A percentile compares a stretch with the other conserved stretches of the same genome.
phyloP scores from a whole-genome alignment of 2,329 filamentous ascomycete species.

The Pyricularia grisea region DNA sequence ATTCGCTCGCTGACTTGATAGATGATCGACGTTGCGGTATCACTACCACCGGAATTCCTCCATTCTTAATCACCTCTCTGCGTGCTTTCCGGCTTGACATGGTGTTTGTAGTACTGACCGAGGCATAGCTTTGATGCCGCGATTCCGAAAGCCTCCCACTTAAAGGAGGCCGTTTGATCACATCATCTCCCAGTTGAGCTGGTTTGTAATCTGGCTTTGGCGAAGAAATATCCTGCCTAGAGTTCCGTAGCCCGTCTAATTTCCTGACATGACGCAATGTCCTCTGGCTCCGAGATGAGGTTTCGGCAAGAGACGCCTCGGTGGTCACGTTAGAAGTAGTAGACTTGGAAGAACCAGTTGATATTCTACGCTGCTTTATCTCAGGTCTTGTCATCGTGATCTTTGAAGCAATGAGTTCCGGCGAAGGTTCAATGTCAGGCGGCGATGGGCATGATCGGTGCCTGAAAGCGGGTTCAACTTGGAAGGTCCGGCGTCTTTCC shows the following conservation, averaged over 20 bases:
- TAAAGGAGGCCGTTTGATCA: slow-evolving; percentile 17
- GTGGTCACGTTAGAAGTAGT: slow-evolving; percentile 45
- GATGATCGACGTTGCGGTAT: slow-evolving; percentile 51
- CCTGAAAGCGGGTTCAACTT: slow-evolving; percentile 15
- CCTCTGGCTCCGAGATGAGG: slow-evolving; percentile 34
- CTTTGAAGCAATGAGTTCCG: slow-evolving; percentile 34
- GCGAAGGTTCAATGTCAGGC: slow-evolving; percentile 23
- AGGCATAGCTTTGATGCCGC: slow-evolving; percentile 38
- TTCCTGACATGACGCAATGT: slow-evolving; percentile 55
- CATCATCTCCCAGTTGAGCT: slow-evolving; percentile 19
- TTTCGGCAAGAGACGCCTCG: slow-evolving; percentile 47
- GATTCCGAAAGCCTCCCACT: slow-evolving; percentile 17
- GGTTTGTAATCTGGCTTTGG: slow-evolving; percentile 30
- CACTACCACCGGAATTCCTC: slow-evolving; percentile 53
- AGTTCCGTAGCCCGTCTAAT: slow-evolving; percentile 38
- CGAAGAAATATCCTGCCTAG: slow-evolving; percentile 29
- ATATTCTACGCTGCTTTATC: neutral
- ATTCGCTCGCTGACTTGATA: slow-evolving; percentile 33
- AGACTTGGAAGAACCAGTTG: slow-evolving; percentile 26
- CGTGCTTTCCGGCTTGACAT: slow-evolving; percentile 44
- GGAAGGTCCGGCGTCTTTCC: slow-evolving; percentile 18
- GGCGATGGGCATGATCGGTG: slow-evolving; percentile 15
- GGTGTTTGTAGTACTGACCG: slow-evolving; percentile 38
- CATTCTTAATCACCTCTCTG: slow-evolving; percentile 49
- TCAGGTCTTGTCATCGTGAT: slow-evolving; percentile 28